phyloP scores from a whole-genome alignment of 202 grass and related monocot species.

The Eragrostis tef region DNA sequence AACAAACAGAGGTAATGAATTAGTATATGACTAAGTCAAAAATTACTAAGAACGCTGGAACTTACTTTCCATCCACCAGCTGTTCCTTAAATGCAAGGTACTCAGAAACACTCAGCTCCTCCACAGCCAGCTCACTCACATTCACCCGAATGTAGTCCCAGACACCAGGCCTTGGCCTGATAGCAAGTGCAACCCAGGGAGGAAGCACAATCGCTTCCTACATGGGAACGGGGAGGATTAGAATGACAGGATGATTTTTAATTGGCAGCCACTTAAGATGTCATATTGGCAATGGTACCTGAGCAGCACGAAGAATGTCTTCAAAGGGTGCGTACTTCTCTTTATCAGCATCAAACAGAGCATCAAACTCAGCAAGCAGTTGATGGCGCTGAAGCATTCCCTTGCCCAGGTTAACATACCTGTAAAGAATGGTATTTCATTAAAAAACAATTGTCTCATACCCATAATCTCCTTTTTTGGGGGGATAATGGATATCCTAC shows the following conservation, averaged over 20 bases:
- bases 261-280: slow-evolving; percentile 10
- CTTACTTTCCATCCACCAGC: slow-evolving; percentile 81
- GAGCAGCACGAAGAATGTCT: slow-evolving; percentile 75
- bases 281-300: slow-evolving; percentile 49
- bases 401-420: slow-evolving; percentile 85
- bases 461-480: too few species aligned
- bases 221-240: slow-evolving; percentile 34
- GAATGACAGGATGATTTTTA: neutral
- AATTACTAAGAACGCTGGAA: slow-evolving; percentile 28
- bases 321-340: slow-evolving; percentile 80
- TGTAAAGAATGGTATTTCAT: slow-evolving; percentile 37
- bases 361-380: slow-evolving; percentile 78
- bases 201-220: slow-evolving; percentile 90
- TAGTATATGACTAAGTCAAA: neutral
- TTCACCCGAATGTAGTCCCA: slow-evolving; percentile 93
- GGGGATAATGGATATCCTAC: neutral
- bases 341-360: slow-evolving; percentile 58
- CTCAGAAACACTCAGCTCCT: slow-evolving; percentile 81
- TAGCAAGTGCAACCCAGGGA: slow-evolving; percentile 89
- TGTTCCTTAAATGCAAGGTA: slow-evolving; percentile 93
- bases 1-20: slow-evolving; percentile 23
- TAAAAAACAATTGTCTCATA: slow-evolving; percentile 3
- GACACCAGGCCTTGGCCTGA: slow-evolving; percentile 92
- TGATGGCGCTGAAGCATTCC: slow-evolving; percentile 92
- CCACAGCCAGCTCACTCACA: slow-evolving; percentile 82